A percentile compares a stretch with the other conserved stretches of the same genome.
These are phyloP conservation scores for Sequoia sempervirens DNA, from an alignment of 75 land plant genomes.

Conservation along the genomic window DNA sequence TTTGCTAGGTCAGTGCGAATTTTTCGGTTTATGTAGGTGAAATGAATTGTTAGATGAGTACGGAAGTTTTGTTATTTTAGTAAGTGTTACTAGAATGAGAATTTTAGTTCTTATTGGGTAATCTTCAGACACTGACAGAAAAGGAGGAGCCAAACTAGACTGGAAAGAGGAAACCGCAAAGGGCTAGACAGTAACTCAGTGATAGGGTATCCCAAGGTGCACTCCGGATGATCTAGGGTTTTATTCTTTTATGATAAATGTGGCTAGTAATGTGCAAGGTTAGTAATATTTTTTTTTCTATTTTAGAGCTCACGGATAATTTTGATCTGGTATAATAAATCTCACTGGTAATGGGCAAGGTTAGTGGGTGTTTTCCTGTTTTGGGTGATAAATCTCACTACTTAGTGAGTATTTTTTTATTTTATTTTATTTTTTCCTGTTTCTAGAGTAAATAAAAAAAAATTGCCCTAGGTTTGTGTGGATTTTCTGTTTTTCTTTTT, in stretches of 20 bases:
- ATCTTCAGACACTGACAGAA: not conserved
- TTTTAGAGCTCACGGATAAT: not conserved
- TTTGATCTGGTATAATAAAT: not conserved
- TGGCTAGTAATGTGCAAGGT: not conserved
- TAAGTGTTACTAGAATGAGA: too few relatives aligned
- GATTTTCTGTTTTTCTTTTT: not conserved
- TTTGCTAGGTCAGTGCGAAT: not conserved
- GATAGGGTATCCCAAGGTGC: too few relatives aligned
- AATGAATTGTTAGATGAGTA: not conserved
- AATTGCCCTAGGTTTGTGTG: too few relatives aligned
- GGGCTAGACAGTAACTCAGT: too few relatives aligned
- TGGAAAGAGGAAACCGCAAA: too few relatives aligned
- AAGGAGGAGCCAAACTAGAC: too few relatives aligned
- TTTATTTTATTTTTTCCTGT: too few relatives aligned
- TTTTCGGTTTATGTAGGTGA: not conserved
- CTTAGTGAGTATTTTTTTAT: not conserved
- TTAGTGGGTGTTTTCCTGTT: not conserved
- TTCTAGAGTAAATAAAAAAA: too few relatives aligned
- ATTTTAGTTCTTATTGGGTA: not conserved
- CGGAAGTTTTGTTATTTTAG: not conserved
- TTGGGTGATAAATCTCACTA: not conserved
- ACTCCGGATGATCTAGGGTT: not conserved
- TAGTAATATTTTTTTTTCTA: not conserved
- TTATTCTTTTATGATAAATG: not conserved
- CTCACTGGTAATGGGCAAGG: not conserved